A percentile compares a stretch with the other conserved stretches of the same genome.
Conservation (phyloP, 1,139 yeast genomes). For the Yamadazyma trypodendri region DNA sequence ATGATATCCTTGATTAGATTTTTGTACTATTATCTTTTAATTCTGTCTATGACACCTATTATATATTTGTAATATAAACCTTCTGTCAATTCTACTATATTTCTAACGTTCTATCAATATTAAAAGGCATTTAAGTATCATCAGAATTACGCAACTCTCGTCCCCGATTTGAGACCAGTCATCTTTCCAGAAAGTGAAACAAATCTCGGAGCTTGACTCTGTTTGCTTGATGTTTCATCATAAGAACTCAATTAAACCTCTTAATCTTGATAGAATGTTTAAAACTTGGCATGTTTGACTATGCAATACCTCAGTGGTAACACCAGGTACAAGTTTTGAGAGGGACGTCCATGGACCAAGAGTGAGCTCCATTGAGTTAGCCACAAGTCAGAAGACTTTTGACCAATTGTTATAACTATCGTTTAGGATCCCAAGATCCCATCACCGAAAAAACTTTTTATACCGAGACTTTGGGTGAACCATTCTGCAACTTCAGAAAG, state of each 20-base stretch:
- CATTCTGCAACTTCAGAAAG: not conserved
- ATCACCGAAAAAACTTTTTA: constrained; percentile 48
- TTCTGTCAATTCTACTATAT: too few species aligned
- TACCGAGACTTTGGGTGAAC: not conserved
- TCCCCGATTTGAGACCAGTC: constrained; percentile 40
- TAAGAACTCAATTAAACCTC: constrained; percentile 23
- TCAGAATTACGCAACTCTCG: constrained; percentile 47
- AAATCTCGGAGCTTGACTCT: constrained; percentile 91
- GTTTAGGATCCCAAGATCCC: constrained; percentile 61
- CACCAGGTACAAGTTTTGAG: constrained; percentile 26
- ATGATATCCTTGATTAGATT: not conserved
- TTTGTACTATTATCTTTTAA: not conserved
- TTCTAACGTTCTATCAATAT: constrained; percentile 6
- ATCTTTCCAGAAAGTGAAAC: constrained; percentile 49
- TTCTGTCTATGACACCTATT: not conserved
- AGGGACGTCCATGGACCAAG: constrained; percentile 61
- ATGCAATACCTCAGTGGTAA: constrained; percentile 43
- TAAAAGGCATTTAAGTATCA: constrained; percentile 16
- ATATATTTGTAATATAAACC: constrained; percentile 1
- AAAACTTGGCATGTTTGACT: constrained; percentile 72
- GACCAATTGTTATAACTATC: constrained; percentile 78
- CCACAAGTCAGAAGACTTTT: constrained; percentile 19
- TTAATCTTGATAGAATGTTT: constrained; percentile 16
- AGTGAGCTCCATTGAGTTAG: constrained; percentile 94
- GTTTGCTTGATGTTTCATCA: constrained; percentile 83